phyloP scores from a whole-genome alignment of 345 rosid species.

The Punica granatum region DNA sequence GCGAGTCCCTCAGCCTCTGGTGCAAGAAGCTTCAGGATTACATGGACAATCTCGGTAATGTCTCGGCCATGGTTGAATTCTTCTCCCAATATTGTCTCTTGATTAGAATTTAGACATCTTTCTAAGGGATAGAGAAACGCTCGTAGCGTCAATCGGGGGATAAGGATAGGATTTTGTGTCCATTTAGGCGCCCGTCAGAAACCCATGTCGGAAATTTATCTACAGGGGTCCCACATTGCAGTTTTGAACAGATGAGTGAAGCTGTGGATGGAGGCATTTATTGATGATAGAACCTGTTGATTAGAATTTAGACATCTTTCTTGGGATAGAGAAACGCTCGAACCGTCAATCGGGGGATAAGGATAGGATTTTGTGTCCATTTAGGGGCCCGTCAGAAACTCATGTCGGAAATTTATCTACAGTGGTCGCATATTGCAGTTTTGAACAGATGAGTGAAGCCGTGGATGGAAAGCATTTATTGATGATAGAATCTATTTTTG shows the following conservation, averaged over 20 bases:
- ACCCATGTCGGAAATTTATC: not conserved
- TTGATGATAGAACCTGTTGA: not conserved
- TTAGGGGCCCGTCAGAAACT: not conserved
- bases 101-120: not conserved
- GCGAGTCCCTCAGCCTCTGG: conserved; percentile 56
- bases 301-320: not conserved
- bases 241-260: too few species aligned
- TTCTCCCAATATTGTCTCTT: not conserved
- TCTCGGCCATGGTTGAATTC: not conserved
- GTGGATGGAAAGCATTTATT: not conserved
- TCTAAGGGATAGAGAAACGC: not conserved
- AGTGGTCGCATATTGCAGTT: not conserved
- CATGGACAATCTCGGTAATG: conserved; percentile 56
- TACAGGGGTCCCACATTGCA: not conserved
- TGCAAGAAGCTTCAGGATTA: conserved; percentile 44
- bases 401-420: not conserved
- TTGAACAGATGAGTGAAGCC: too few species aligned
- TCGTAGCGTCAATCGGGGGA: not conserved
- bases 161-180: not conserved
- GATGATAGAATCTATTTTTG: not conserved
- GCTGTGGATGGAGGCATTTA: not conserved
- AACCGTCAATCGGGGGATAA: not conserved
- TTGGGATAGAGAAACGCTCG: not conserved
- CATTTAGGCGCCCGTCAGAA: not conserved
- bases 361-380: not conserved